Conservation (phyloP, 768 basidiomycete genomes). For the Coprinopsis marcescibilis region DNA sequence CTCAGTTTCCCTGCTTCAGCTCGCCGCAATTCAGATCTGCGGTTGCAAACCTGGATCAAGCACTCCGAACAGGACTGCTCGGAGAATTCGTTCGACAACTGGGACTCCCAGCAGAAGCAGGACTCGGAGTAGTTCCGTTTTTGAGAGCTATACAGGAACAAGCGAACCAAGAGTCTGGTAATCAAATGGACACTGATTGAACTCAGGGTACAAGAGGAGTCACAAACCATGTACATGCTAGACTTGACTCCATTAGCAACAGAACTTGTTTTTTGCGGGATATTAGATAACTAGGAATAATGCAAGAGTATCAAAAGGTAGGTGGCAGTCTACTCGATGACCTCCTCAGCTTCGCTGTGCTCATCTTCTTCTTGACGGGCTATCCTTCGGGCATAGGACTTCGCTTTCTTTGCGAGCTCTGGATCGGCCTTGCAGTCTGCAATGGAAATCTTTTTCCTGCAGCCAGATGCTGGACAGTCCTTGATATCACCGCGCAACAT, state of each 20-base stretch:
- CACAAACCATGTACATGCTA: neutral
- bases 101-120: constrained; percentile 83
- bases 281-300: neutral
- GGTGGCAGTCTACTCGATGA: constrained; percentile 32
- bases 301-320: neutral
- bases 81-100: constrained; percentile 70
- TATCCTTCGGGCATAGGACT: constrained; percentile 48
- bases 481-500: constrained; percentile 35
- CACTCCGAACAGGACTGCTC: constrained; percentile 74
- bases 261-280: neutral
- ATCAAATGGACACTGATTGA: constrained; percentile 80
- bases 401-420: constrained; percentile 57
- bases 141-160: constrained; percentile 76
- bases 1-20: constrained; percentile 22
- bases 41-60: constrained; percentile 77
- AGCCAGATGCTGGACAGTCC: constrained; percentile 71
- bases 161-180: constrained; percentile 33
- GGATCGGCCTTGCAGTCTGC: constrained; percentile 48
- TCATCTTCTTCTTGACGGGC: constrained; percentile 36
- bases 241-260: too few species aligned
- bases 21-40: constrained; percentile 81
- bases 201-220: neutral
- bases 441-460: constrained; percentile 51
- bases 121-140: constrained; percentile 71
- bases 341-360: constrained; percentile 56